Conservation (phyloP, 176 grass and related monocot genomes). For the Oryza rufipogon region DNA sequence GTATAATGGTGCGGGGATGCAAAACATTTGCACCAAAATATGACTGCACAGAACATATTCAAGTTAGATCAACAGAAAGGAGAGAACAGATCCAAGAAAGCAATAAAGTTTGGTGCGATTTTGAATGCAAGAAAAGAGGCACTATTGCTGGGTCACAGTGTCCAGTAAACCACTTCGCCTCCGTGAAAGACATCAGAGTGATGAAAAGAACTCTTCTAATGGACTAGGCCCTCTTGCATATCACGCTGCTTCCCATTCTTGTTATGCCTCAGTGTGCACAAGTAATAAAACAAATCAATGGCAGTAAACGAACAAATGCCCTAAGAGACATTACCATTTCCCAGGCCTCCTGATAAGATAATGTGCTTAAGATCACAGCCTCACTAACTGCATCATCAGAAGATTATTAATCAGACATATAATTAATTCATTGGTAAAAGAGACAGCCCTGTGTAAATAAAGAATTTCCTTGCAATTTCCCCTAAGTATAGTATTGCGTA, state of each 20-base stretch:
- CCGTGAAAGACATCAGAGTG: conserved; percentile 23
- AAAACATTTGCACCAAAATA: conserved; percentile 98
- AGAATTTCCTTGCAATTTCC: conserved; percentile 11
- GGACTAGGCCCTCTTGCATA: conserved; percentile 8
- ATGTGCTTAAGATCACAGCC: conserved; percentile 89
- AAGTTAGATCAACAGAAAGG: conserved; percentile 15
- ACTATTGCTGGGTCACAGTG: conserved; percentile 25
- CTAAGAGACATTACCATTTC: conserved; percentile 85
- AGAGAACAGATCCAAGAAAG: conserved; percentile 38
- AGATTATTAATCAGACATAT: conserved; percentile 33
- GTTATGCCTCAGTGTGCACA: not conserved
- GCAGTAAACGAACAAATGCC: not conserved
- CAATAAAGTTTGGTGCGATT: conserved; percentile 15
- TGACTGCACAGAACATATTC: conserved; percentile 63
- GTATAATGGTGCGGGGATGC: conserved; percentile 98
- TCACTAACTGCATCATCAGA: conserved; percentile 83
- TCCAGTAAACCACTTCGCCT: conserved; percentile 8
- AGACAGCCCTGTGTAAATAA: conserved; percentile 4
- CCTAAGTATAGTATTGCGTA: not conserved
- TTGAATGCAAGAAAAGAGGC: conserved; percentile 21
- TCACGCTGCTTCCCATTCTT: not conserved
- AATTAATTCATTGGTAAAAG: conserved; percentile 13
- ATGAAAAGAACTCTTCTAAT: not conserved
- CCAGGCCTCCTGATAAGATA: conserved; percentile 99
- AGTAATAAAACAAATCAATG: conserved; percentile 9